phyloP scores from a whole-genome alignment of 1,139 yeast genomes.

The Candida sanyaensis region DNA sequence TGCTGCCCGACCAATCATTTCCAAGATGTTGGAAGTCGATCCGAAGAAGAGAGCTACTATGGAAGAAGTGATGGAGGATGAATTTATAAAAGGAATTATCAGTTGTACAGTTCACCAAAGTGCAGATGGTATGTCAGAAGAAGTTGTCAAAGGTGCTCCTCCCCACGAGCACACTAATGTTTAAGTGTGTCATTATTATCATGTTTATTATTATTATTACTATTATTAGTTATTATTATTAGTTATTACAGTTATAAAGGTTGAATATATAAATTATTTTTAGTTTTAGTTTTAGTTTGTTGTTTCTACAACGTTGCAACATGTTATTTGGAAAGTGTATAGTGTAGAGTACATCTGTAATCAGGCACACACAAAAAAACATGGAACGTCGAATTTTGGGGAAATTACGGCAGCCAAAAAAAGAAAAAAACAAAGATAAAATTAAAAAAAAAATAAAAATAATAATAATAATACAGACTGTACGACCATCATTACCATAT shows the following conservation, averaged over 20 bases:
- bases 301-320: no score
- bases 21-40: slow-evolving; percentile 70
- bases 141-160: slow-evolving; percentile 40
- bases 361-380: no score
- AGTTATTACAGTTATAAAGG: no score
- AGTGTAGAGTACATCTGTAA: no score
- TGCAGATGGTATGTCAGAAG: slow-evolving; percentile 29
- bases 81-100: slow-evolving; percentile 67
- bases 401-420: no score
- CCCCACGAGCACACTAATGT: slow-evolving; percentile 46
- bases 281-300: no score
- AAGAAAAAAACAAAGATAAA: no score
- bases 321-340: no score
- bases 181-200: slow-evolving; percentile 5
- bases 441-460: neutral
- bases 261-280: no score
- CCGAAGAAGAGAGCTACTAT: slow-evolving; percentile 70
- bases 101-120: slow-evolving; percentile 48
- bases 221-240: neutral
- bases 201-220: neutral
- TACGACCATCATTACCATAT: neutral
- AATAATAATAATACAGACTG: neutral
- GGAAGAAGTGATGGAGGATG: slow-evolving; percentile 65
- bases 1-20: slow-evolving; percentile 77
- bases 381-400: no score